Percentiles rank a stretch among this genome's conserved stretches.
Conservation (phyloP, 768 basidiomycete genomes). For the Pleurotus citrinopileatus region DNA sequence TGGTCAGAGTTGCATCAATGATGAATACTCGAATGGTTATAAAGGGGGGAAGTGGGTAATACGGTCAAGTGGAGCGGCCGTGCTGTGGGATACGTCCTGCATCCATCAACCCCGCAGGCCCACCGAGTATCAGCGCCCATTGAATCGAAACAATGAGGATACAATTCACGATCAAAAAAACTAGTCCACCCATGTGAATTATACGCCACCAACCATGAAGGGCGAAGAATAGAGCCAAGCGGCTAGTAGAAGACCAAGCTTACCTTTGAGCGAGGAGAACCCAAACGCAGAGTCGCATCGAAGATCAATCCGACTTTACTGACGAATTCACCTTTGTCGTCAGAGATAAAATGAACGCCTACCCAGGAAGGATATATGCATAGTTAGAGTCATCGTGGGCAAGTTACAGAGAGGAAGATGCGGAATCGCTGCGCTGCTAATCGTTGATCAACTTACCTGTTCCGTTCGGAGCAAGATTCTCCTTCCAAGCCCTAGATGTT, state of each 20-base stretch:
- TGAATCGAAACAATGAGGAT: too few species aligned
- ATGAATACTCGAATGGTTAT: too few species aligned
- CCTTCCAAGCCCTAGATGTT: conserved; percentile 60
- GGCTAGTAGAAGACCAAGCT: too few species aligned
- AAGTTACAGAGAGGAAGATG: too few species aligned
- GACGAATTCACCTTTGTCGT: conserved; percentile 62
- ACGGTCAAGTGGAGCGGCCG: too few species aligned
- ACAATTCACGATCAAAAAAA: too few species aligned
- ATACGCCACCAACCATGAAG: neutral
- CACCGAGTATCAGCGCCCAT: too few species aligned
- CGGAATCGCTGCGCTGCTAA: neutral
- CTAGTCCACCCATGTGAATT: too few species aligned
- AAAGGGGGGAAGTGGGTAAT: too few species aligned
- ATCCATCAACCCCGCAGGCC: too few species aligned
- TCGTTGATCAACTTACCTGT: conserved; percentile 40
- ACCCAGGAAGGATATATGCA: neutral
- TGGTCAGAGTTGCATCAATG: conserved; percentile 9
- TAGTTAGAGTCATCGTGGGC: neutral
- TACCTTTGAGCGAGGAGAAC: conserved; percentile 67
- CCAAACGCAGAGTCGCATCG: conserved; percentile 60
- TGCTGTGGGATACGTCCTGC: too few species aligned
- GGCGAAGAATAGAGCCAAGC: neutral
- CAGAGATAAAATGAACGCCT: conserved; percentile 64
- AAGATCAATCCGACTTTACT: conserved; percentile 55
- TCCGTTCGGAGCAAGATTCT: conserved; percentile 52